These are phyloP conservation scores for Cercospora beticola DNA, from an alignment of 2,329 filamentous ascomycete genomes.

Conservation along the genomic window DNA sequence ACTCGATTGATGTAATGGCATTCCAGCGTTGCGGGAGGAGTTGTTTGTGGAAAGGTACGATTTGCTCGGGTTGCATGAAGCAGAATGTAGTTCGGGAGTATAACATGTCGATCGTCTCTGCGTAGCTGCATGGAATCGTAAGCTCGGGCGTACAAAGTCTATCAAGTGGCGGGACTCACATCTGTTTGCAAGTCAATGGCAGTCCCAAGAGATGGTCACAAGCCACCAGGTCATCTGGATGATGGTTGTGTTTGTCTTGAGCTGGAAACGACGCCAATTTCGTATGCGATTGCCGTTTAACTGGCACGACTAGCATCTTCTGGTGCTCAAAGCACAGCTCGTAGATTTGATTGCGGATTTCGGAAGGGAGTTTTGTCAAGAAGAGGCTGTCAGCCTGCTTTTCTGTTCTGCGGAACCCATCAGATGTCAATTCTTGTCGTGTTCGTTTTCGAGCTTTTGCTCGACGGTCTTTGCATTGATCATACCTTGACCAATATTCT, in stretches of 20 bases:
- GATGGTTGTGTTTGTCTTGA: background rate
- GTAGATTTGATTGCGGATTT: background rate
- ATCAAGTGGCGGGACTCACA: background rate
- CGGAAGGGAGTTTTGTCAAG: background rate
- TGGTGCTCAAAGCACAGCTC: background rate
- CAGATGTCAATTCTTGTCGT: background rate
- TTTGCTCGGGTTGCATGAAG: background rate
- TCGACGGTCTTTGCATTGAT: background rate
- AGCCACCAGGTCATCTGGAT: background rate
- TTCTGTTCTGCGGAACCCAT: background rate
- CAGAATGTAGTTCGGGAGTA: background rate
- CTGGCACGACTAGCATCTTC: background rate
- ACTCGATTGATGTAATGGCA: constrained; percentile 4
- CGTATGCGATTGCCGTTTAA: background rate
- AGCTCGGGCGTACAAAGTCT: background rate
- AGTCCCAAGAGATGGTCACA: background rate
- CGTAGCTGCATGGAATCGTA: background rate
- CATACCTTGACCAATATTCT: background rate
- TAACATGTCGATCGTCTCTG: background rate
- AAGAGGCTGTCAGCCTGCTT: background rate
- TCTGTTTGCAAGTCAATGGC: constrained; percentile 4
- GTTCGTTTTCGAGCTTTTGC: background rate
- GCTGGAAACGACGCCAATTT: background rate
- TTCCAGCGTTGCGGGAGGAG: background rate
- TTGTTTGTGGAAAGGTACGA: background rate